A percentile compares a stretch with the other conserved stretches of the same genome.
These are phyloP conservation scores for Vaccinium corymbosum DNA, from an alignment of 148 eudicot species.

Conservation along the genomic window DNA sequence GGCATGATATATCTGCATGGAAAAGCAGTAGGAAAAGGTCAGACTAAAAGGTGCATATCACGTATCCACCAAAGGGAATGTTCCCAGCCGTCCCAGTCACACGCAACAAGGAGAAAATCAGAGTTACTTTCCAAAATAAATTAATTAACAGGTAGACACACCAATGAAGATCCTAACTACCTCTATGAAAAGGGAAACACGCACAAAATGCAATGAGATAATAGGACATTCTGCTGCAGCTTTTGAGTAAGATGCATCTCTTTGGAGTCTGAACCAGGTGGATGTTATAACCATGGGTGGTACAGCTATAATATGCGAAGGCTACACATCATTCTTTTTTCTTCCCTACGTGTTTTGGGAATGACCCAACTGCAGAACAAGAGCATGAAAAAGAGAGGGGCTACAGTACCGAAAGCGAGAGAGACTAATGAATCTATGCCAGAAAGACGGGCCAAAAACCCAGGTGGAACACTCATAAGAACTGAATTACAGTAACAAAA, in stretches of 20 bases:
- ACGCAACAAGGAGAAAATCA: neutral
- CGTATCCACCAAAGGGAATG: neutral
- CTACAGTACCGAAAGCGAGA: neutral
- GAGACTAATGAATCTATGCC: neutral
- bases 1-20: constrained; percentile 61
- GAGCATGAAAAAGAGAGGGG: neutral
- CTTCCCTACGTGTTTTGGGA: neutral
- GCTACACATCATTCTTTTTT: neutral
- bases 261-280: neutral
- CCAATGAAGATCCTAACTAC: neutral
- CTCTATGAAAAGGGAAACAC: neutral
- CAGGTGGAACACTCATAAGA: neutral
- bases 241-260: neutral
- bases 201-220: neutral
- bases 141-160: neutral
- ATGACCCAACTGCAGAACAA: neutral
- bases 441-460: neutral
- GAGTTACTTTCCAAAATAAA: neutral
- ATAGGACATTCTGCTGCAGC: neutral
- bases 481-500: neutral
- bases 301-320: neutral
- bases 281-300: neutral
- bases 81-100: neutral
- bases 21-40: neutral
- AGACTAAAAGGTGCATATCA: neutral